Evolutionary conservation across 306 rosid species (phyloP).

Genomic region (Pachyrhizus erosus): DNA sequence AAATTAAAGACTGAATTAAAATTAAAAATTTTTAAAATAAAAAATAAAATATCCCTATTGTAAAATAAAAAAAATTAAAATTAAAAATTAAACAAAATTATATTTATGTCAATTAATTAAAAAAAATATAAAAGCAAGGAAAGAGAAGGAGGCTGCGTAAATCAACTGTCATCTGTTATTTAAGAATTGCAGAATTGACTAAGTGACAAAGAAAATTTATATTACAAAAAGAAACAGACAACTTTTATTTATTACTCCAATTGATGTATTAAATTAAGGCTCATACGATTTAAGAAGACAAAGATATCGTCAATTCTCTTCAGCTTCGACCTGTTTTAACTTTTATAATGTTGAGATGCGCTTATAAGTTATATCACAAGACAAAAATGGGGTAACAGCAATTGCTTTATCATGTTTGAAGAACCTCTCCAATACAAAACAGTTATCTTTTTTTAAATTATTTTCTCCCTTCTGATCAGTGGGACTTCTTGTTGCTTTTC

Average conservation of each 20-base stretch:
- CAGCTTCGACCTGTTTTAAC: background rate
- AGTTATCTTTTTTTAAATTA: background rate
- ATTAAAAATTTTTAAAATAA: no score
- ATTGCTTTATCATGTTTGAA: slow-evolving; percentile 51
- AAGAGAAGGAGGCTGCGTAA: slow-evolving; percentile 5
- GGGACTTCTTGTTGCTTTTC: slow-evolving; percentile 41
- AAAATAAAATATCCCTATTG: no score
- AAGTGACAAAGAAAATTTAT: background rate
- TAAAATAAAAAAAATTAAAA: no score
- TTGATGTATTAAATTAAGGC: background rate
- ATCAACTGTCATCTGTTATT: background rate
- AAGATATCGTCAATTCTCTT: slow-evolving; percentile 6
- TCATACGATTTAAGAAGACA: background rate
- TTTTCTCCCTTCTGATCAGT: slow-evolving; percentile 45
- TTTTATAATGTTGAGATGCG: background rate
- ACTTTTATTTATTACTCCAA: background rate
- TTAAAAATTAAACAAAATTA: no score
- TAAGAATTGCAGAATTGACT: slow-evolving; percentile 8
- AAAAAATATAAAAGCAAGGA: background rate
- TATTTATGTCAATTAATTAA: no score
- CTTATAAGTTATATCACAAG: background rate
- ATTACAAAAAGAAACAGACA: background rate
- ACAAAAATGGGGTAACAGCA: background rate
- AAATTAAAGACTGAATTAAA: no score
- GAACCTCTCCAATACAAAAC: slow-evolving; percentile 18